These are phyloP conservation scores for Pontederia paniculata DNA, from an alignment of 176 grass and related monocot genomes.

Conservation along the genomic window DNA sequence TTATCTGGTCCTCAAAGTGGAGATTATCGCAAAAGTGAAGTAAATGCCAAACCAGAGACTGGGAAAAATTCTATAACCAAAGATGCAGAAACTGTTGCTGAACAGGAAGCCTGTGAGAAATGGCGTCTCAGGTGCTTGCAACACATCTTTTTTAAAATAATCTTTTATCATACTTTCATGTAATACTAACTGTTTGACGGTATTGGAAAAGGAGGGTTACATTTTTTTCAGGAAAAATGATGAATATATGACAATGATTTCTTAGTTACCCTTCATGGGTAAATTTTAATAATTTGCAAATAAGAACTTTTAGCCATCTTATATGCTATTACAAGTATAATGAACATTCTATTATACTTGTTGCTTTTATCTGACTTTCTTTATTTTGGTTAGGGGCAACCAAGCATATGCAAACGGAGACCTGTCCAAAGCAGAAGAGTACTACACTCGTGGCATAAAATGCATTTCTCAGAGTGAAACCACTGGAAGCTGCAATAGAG, in stretches of 20 bases:
- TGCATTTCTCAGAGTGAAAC: slow-evolving; percentile 40
- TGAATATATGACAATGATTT: no score
- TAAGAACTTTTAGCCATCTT: no score
- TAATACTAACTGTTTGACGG: not conserved
- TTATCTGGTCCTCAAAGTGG: slow-evolving; percentile 24
- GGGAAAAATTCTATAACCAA: slow-evolving; percentile 12
- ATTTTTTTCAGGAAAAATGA: no score
- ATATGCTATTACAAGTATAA: no score
- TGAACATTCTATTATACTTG: slow-evolving; percentile 8
- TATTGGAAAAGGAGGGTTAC: no score
- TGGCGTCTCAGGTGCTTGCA: slow-evolving; percentile 77
- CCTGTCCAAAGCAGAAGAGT: slow-evolving; percentile 64
- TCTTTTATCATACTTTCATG: slow-evolving; percentile 9
- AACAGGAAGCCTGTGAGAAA: slow-evolving; percentile 54
- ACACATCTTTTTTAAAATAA: slow-evolving; percentile 1
- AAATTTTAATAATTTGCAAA: no score
- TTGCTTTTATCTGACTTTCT: slow-evolving; percentile 13
- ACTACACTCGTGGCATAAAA: slow-evolving; percentile 66
- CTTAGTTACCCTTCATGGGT: no score
- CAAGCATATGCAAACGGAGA: slow-evolving; percentile 64
- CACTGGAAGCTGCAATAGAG: slow-evolving; percentile 32
- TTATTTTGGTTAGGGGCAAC: slow-evolving; percentile 55
- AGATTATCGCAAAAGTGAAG: slow-evolving; percentile 28
- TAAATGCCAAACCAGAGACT: slow-evolving; percentile 18
- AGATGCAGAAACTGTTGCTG: slow-evolving; percentile 28